Evolutionary conservation across 2,329 filamentous ascomycete species (phyloP).

Genomic region (Parascedosporium putredinis): DNA sequence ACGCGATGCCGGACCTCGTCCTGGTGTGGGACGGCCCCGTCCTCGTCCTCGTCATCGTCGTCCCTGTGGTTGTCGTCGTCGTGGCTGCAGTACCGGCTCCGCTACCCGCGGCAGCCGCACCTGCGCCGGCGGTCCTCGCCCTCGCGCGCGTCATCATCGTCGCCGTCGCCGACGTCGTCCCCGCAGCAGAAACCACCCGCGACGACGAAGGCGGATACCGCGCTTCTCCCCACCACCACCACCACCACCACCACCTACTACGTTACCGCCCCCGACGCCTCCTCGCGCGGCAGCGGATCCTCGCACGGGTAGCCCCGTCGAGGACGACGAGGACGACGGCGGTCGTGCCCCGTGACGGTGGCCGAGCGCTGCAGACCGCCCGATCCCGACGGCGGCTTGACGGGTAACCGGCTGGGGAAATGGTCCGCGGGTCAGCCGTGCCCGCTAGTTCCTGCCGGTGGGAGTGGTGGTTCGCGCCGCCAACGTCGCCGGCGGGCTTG

Average conservation of each 20-base stretch:
- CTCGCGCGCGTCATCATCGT: background rate
- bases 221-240: background rate
- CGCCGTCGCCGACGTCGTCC: no score
- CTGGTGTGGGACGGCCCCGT: conserved; percentile 14
- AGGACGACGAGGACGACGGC: background rate
- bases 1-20: conserved; percentile 16
- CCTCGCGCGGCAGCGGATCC: background rate
- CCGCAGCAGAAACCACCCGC: background rate
- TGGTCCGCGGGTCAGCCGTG: conserved; percentile 24
- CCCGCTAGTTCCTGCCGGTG: no score
- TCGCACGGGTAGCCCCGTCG: background rate
- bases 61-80: background rate
- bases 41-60: background rate
- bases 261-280: background rate
- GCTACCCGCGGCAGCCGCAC: no score
- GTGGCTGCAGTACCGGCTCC: no score
- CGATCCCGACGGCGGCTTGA: conserved; percentile 26
- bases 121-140: background rate
- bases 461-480: conserved; percentile 12
- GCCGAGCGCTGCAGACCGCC: conserved; percentile 7
- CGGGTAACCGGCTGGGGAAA: conserved; percentile 40
- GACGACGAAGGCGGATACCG: background rate
- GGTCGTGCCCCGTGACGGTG: conserved; percentile 8
- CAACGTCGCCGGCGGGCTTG: conserved; percentile 22
- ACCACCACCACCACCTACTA: no score